Base-by-base conservation (phyloP, 108 stramenopile species). In the Phaeodactylum tricornutum region DNA sequence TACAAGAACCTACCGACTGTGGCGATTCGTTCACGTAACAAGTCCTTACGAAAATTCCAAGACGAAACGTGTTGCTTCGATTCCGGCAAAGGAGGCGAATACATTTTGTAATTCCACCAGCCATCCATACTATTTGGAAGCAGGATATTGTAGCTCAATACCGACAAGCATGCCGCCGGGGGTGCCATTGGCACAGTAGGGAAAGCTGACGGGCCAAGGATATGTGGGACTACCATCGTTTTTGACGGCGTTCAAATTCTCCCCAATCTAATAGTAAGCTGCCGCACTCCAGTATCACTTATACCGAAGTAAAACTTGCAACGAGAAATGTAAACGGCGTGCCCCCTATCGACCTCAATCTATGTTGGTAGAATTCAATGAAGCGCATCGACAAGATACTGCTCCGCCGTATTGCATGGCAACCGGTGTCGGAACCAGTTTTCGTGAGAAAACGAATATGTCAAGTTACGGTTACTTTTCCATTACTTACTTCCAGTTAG, bases 81-180 rank as follows among this genome's bases (percentile, higher is more conserved):
- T 14, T 65, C 43, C 2, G 61, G 27, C 7, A 85, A 64, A 11
- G 80, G 79, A 26, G 80, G 82, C 22, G 67, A 52, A 58, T 92
- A 94, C 84, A 86, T 90, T 58, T 95, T 95, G 59, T 86, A 95
- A 35, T 64, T 87, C 84, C 82, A 93, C 92, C 93, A 95, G 32
- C 89, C 93, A 57, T 95, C 93, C 19, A 64, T 49, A 27, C 75
- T 77, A 48, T 95, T 95, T 2, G 93, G 93, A 15, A 95, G 77
- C 21, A 95, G 57, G 0, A 94, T 74, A 54, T 94, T 92, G 59
- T 77, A 92, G 33, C 63, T 67, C 35, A 81, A 24, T 3, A 83
- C 74, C 23, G 81, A 80, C 19, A 86, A 11, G 54, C 17, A n/a
- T n/a, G n/a, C n/a, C n/a, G n/a, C 29, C 3, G 29, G 46, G 2